Conservation (phyloP, 495 filamentous ascomycete species). For the Antarctomyces pellizariae region DNA sequence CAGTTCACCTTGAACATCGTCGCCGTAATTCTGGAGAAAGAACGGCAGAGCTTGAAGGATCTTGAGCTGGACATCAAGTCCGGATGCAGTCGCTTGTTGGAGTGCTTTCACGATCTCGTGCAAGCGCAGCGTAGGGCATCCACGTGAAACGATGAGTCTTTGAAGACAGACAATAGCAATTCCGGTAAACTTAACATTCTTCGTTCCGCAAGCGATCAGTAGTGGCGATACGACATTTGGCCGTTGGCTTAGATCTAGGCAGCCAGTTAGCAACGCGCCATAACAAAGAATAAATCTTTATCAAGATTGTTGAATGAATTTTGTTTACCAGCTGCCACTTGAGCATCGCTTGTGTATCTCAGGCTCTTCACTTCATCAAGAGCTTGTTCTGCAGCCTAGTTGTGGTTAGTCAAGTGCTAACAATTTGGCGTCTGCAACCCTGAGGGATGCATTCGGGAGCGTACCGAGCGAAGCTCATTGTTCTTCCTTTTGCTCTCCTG, state of each 20-base stretch:
- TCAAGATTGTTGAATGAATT: not conserved
- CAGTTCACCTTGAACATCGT: slow-evolving; percentile 56
- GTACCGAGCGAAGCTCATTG: slow-evolving; percentile 62
- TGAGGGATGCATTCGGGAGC: slow-evolving; percentile 7
- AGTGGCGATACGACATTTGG: slow-evolving; percentile 79
- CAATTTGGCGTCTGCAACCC: slow-evolving; percentile 2
- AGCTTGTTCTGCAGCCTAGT: slow-evolving; percentile 83
- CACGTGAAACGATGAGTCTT: slow-evolving; percentile 58
- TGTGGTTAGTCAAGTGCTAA: slow-evolving; percentile 8
- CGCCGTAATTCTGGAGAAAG: slow-evolving; percentile 71
- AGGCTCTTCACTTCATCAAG: slow-evolving; percentile 71
- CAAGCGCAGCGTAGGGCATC: slow-evolving; percentile 45
- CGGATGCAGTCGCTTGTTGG: slow-evolving; percentile 48
- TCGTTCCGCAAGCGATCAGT: slow-evolving; percentile 70
- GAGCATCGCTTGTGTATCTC: slow-evolving; percentile 51
- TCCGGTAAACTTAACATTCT: slow-evolving; percentile 68
- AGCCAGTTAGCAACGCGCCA: slow-evolving; percentile 13
- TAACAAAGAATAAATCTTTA: not conserved
- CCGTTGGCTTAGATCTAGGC: slow-evolving; percentile 53
- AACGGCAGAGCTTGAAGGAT: slow-evolving; percentile 87
- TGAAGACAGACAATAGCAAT: slow-evolving; percentile 77
- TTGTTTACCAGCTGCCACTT: slow-evolving; percentile 56
- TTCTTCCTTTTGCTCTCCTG: slow-evolving; percentile 92
- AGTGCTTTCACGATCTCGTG: slow-evolving; percentile 71
- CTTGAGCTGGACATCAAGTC: slow-evolving; percentile 84